These are phyloP conservation scores for Heterobasidion irregulare DNA, from an alignment of 1,284 basidiomycete genomes.

Conservation along the genomic window DNA sequence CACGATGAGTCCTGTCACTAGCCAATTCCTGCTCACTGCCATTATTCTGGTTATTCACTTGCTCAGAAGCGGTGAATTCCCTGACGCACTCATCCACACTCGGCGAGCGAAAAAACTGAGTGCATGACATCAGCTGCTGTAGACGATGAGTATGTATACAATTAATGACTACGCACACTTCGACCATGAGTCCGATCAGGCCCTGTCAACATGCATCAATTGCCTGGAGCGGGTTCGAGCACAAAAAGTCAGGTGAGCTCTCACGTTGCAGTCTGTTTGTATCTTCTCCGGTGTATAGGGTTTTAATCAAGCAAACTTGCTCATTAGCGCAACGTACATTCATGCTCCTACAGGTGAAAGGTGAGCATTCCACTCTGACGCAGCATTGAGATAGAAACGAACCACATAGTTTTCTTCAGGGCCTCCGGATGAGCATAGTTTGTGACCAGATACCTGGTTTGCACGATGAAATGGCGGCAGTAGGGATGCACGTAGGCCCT, in stretches of 20 bases:
- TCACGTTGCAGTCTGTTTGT: constrained; percentile 22
- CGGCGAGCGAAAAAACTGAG: constrained; percentile 23
- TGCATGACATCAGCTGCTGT: background rate
- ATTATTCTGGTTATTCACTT: background rate
- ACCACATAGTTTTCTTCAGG: constrained; percentile 19
- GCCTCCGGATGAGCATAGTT: constrained; percentile 17
- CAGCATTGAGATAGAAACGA: background rate
- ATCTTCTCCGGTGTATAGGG: constrained; percentile 9
- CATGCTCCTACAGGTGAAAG: constrained; percentile 14
- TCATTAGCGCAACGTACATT: constrained; percentile 11
- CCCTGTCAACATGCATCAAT: constrained; percentile 8
- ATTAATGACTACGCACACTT: background rate
- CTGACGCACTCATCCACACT: constrained; percentile 19
- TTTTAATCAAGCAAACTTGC: too few relatives aligned
- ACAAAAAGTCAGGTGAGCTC: background rate
- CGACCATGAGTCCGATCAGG: constrained; percentile 1
- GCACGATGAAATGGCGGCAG: too few relatives aligned
- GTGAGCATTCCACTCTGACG: too few relatives aligned
- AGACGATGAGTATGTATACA: background rate
- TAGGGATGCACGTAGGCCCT: background rate
- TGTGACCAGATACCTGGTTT: constrained; percentile 18
- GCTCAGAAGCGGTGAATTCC: constrained; percentile 3
- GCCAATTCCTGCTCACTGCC: constrained; percentile 14
- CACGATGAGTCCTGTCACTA: constrained; percentile 20
- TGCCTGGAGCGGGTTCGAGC: background rate